phyloP scores from a whole-genome alignment of 1,284 basidiomycete genomes.

The Sphaerobolus stellatus region DNA sequence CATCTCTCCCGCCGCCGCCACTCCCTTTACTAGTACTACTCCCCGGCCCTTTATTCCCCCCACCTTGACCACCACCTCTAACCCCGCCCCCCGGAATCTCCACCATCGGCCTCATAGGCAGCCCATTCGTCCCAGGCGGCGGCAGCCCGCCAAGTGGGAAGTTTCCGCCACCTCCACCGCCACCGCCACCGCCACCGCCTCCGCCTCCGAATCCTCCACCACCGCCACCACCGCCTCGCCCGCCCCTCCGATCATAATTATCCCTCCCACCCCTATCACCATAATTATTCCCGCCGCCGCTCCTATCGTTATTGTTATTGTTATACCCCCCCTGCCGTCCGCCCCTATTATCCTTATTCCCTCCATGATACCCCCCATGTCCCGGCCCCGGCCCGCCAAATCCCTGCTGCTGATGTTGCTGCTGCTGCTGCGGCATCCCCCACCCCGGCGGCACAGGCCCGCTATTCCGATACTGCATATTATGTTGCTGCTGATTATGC shows the following conservation, averaged over 20 bases:
- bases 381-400: background rate
- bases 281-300: too few species aligned
- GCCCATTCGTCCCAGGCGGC: too few species aligned
- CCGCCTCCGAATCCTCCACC: background rate
- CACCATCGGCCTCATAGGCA: too few species aligned
- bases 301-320: background rate
- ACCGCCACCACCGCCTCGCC: background rate
- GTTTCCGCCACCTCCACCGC: background rate
- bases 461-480: background rate
- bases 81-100: too few species aligned
- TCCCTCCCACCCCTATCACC: too few species aligned
- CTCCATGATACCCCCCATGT: background rate
- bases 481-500: background rate
- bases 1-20: too few species aligned
- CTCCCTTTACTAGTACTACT: too few species aligned
- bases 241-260: too few species aligned
- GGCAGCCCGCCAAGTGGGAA: too few species aligned
- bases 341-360: background rate
- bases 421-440: conserved; percentile 9
- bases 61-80: too few species aligned
- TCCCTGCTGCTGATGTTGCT: conserved; percentile 15
- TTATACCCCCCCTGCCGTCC: background rate
- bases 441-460: too few species aligned
- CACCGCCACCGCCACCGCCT: background rate
- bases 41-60: too few species aligned